Conservation (phyloP, 1,284 basidiomycete genomes). For the Cryptococcus sp. region DNA sequence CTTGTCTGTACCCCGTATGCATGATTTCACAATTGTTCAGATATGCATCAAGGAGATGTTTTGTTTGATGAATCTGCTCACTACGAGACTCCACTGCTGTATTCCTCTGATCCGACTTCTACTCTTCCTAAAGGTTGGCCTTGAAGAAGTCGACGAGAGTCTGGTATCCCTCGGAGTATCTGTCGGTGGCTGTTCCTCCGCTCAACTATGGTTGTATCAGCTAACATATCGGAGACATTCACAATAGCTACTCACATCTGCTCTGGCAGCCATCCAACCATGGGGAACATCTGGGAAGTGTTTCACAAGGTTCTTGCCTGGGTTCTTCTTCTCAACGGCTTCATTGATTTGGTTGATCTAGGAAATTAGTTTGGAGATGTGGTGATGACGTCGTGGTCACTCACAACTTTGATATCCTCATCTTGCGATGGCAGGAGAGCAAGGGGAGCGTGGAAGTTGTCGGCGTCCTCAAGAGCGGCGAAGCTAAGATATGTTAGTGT, state of each 20-base stretch:
- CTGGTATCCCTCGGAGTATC: conserved; percentile 12
- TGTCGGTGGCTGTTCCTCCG: conserved; percentile 4
- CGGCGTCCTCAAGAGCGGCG: conserved; percentile 43
- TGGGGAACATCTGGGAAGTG: conserved; percentile 42
- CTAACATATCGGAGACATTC: background rate
- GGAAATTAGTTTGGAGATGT: background rate
- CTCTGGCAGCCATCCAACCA: conserved; percentile 49
- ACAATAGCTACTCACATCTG: conserved; percentile 29
- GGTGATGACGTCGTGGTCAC: conserved; percentile 4
- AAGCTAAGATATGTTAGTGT: conserved; percentile 26
- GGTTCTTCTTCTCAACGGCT: conserved; percentile 37
- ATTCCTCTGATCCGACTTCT: background rate
- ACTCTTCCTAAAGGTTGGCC: conserved; percentile 1
- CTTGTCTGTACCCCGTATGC: background rate
- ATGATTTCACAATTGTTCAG: background rate
- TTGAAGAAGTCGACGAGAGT: conserved; percentile 14
- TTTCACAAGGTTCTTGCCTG: conserved; percentile 45
- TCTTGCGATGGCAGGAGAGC: conserved; percentile 47
- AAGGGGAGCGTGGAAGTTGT: conserved; percentile 43
- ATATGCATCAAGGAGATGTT: no score
- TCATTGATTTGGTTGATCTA: conserved; percentile 35
- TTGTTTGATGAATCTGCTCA: no score
- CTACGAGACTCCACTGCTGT: no score
- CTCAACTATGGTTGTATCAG: conserved; percentile 11
- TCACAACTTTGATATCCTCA: conserved; percentile 44